These are phyloP conservation scores for Huntiella savannae DNA, from an alignment of 2,329 filamentous ascomycete genomes.

Conservation along the genomic window DNA sequence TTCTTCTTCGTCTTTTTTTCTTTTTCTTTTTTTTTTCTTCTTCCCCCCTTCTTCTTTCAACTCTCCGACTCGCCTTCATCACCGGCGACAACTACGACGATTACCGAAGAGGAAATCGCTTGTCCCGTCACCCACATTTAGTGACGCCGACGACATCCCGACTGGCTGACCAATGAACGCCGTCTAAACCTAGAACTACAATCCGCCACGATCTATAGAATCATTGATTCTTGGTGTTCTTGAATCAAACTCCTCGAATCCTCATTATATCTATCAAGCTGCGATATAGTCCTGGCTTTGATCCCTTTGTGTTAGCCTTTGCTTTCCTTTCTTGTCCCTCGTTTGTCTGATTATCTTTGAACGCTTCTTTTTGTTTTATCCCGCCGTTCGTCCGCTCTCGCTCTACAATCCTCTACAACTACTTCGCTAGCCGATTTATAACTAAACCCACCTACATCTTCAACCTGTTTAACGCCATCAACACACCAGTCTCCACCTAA, in stretches of 20 bases:
- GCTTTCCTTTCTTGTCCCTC: constrained; percentile 2
- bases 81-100: background rate
- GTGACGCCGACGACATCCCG: no score
- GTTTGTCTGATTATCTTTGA: constrained; percentile 3
- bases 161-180: no score
- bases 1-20: constrained; percentile 6
- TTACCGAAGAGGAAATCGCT: no score
- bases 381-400: background rate
- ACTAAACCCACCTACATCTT: background rate
- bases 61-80: background rate
- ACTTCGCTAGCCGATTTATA: background rate
- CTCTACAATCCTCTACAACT: no score
- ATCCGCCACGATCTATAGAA: no score
- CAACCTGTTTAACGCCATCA: background rate
- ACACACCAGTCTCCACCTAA: background rate
- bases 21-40: background rate
- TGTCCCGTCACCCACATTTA: no score
- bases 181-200: no score
- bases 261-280: no score
- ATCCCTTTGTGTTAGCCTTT: no score
- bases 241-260: no score
- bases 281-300: no score
- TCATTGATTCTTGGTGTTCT: no score
- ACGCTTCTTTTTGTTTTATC: constrained; percentile 1
- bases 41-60: background rate